Evolutionary conservation across 768 basidiomycete species (phyloP), one percentile per base, ranked within the genome.

Genomic region (Exsudoporus frostii): DNA sequence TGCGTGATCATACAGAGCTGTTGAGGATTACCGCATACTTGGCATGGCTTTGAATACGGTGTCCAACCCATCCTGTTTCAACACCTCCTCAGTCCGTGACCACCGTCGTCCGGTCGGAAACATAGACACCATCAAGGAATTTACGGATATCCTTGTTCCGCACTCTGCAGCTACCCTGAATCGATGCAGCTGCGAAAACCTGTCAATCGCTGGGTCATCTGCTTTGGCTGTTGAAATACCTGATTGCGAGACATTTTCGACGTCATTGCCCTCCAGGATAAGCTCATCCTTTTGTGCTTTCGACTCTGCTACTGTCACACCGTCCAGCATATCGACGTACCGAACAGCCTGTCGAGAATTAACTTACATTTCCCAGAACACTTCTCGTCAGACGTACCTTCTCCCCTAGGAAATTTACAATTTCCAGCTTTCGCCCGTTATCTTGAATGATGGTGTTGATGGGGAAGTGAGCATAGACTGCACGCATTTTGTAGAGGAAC

Each of bases 81-180:
- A 49, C 24, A 34, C 39, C 50, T 14, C 47, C 53, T 66, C 67
- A 80, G 48, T 82, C 73, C 24, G 81, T 83, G 53, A 70, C 56
- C 45, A 75, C 62, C 14, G 86, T 85, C 54, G 83, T 82, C 76
- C 83, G 86, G 65, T 88, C 87, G 34, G 92, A 93, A 56, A 93
- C 91, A 64, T 93, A 93, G 76, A 94, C 83, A 72, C 92, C 90
- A 70, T 95, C 92, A 71, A 97, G 79, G 82, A 98, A 97, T 81
- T 98, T 97, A 66, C 96, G 92, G 76, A 98, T 98, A 81, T 96
- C 96, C 81, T 99, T 99, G 88, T 98, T 97, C 74, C 92, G 89
- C 67, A 99, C 97, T 63, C 88, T 85, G 79, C 93, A 97, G 56
- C 88, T 80, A 63, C 95, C 95, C 72, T 98, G 97, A 71, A 99